phyloP scores from a whole-genome alignment of 305 asterid species.

The Solanum aculeatissimum region DNA sequence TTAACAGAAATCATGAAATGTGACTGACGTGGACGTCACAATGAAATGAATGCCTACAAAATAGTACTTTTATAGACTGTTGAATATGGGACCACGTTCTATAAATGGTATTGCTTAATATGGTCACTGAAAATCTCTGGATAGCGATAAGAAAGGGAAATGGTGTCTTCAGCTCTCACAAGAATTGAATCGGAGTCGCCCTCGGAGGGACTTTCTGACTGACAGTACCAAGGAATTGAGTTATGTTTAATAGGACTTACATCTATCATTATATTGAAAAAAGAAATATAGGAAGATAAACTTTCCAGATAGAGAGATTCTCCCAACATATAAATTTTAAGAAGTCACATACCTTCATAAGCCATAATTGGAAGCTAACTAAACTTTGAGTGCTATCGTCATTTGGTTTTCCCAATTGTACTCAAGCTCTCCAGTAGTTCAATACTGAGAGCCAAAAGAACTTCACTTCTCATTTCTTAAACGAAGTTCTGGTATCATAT shows the following conservation, averaged over 20 bases:
- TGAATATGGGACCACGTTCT: background rate
- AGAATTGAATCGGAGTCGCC: background rate
- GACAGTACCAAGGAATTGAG: background rate
- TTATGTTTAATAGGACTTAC: background rate
- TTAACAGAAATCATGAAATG: background rate
- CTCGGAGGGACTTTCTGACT: background rate
- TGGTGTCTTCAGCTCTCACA: background rate
- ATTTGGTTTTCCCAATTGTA: background rate
- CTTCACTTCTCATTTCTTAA: background rate
- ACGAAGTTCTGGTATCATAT: background rate
- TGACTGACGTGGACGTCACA: background rate
- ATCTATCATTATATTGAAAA: background rate
- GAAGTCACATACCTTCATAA: background rate
- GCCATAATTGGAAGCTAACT: background rate
- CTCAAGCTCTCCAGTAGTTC: background rate
- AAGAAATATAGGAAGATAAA: background rate
- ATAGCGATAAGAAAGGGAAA: background rate
- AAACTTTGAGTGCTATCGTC: background rate
- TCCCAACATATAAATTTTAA: background rate
- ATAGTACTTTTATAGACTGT: background rate
- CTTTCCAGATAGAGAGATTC: background rate
- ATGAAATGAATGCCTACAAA: background rate
- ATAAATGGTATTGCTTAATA: background rate
- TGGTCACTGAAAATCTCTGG: background rate
- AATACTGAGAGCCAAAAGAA: background rate